phyloP scores from a whole-genome alignment of 139 green algal species.

The Closterium sp. region DNA sequence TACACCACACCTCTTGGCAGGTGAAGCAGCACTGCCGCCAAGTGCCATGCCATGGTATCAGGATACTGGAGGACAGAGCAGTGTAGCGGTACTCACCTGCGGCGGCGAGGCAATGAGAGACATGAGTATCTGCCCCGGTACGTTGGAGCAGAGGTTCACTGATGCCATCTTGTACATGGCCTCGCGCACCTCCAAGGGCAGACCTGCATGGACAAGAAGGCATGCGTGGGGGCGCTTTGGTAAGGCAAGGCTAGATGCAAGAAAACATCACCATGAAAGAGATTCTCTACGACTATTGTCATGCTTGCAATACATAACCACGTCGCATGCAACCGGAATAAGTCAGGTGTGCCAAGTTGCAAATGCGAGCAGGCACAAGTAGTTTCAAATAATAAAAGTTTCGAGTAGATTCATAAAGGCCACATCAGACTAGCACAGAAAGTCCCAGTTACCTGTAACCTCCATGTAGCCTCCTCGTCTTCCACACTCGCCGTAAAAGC shows the following conservation, averaged over 20 bases:
- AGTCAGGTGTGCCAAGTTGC: too few species aligned
- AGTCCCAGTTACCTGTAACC: background rate
- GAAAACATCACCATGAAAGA: too few species aligned
- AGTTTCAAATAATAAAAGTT: too few species aligned
- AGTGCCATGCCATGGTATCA: too few species aligned
- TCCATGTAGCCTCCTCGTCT: constrained; percentile 89
- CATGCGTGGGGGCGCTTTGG: background rate
- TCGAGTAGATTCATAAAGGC: background rate
- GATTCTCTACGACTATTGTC: too few species aligned
- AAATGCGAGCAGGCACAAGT: too few species aligned
- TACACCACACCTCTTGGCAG: too few species aligned
- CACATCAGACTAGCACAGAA: background rate
- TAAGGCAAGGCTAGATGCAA: too few species aligned
- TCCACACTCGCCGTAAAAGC: constrained; percentile 75
- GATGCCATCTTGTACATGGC: constrained; percentile 86
- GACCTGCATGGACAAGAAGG: constrained; percentile 59
- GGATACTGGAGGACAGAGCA: too few species aligned
- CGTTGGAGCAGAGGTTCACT: constrained; percentile 93
- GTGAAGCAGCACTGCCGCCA: too few species aligned
- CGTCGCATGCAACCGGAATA: too few species aligned
- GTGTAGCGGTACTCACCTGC: constrained; percentile 32
- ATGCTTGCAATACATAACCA: too few species aligned
- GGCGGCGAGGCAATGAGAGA: constrained; percentile 86
- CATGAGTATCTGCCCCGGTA: constrained; percentile 80
- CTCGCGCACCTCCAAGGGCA: constrained; percentile 68